Percentiles rank a stretch among this genome's conserved stretches.
phyloP scores from a whole-genome alignment of 441 rosid genomes.

The Populus trichocarpa region DNA sequence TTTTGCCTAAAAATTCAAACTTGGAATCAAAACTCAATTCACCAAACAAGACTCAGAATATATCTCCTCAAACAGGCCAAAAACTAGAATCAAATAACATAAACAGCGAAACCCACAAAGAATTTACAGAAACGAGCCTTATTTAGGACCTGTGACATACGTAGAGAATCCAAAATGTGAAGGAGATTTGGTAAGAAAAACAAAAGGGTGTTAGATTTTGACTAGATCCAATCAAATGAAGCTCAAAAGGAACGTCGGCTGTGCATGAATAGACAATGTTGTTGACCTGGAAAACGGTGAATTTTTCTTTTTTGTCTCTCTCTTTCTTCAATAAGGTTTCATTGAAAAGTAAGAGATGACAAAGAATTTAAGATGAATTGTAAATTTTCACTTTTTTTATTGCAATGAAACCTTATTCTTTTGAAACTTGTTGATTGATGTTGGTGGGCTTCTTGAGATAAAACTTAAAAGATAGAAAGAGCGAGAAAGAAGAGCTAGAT shows the following conservation, averaged over 20 bases:
- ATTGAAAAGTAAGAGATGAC: constrained; percentile 13
- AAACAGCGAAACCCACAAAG: constrained; percentile 1
- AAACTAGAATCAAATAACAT: constrained; percentile 18
- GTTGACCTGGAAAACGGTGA: constrained; percentile 22
- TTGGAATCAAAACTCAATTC: constrained; percentile 18
- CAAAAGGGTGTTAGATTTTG: constrained; percentile 27
- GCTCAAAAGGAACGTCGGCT: constrained; percentile 25
- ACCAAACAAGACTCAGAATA: constrained; percentile 35
- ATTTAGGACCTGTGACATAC: constrained; percentile 15
- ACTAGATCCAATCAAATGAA: constrained; percentile 46
- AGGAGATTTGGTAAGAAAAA: neutral
- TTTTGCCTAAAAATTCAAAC: constrained; percentile 28
- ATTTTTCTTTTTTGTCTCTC: neutral
- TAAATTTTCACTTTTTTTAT: neutral
- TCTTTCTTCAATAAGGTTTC: constrained; percentile 9
- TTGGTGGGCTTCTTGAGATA: neutral
- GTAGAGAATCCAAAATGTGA: constrained; percentile 8
- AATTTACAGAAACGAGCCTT: constrained; percentile 11
- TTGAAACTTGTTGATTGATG: neutral
- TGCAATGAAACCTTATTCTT: neutral
- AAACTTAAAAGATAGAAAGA: neutral
- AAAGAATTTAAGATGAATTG: neutral
- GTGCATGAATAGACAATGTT: neutral
- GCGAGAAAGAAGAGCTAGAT: neutral
- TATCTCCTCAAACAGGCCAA: constrained; percentile 19